Conservation (phyloP, 108 stramenopile species). For the Fragilaria crotonensis region DNA sequence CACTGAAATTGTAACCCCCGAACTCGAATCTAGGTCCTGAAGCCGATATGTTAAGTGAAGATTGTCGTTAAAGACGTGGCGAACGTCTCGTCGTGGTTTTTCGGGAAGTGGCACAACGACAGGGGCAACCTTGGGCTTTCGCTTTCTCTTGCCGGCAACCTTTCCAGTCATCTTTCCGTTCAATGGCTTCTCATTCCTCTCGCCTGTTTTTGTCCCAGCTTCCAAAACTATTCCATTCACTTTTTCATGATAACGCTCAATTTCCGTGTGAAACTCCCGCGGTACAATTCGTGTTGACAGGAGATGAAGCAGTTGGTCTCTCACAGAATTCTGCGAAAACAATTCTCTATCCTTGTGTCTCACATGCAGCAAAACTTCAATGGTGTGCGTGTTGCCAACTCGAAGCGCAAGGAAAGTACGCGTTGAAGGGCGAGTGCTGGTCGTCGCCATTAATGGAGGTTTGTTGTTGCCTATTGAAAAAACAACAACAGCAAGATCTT, state of each 20-base stretch:
- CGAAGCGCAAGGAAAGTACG: constrained; percentile 34
- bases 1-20: too few species aligned
- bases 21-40: neutral
- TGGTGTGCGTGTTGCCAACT: constrained; percentile 31
- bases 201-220: too few species aligned
- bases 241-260: constrained; percentile 17
- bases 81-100: neutral
- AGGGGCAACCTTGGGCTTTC: too few species aligned
- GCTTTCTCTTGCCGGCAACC: too few species aligned
- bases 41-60: constrained; percentile 1
- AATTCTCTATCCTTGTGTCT: constrained; percentile 23
- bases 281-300: constrained; percentile 27
- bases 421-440: constrained; percentile 6
- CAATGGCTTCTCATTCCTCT: too few species aligned
- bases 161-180: too few species aligned
- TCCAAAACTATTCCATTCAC: constrained; percentile 1
- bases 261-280: constrained; percentile 24
- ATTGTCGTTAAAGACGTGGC: constrained; percentile 17
- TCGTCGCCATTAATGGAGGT: too few species aligned
- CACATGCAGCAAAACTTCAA: constrained; percentile 39
- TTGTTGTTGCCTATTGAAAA: too few species aligned
- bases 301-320: constrained; percentile 32
- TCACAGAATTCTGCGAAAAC: constrained; percentile 25
- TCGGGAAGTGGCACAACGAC: too few species aligned
- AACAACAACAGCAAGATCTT: too few species aligned